Percentiles rank a stretch among this genome's conserved stretches.
Conservation (phyloP, 164 flowering plant species). For the Vitis cinerea region DNA sequence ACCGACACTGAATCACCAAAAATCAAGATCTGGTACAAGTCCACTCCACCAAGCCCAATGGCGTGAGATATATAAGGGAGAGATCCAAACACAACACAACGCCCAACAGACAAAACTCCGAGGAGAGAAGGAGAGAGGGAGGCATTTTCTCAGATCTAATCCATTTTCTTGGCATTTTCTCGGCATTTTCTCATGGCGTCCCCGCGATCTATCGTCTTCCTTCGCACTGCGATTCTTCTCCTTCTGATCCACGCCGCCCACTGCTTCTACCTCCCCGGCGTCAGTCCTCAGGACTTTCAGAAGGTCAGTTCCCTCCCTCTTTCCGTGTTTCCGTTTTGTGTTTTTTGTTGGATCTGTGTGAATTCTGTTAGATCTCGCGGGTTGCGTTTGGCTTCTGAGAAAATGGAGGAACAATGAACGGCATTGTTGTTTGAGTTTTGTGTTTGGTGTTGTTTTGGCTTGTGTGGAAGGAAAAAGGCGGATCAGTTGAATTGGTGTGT, state of each 20-base stretch:
- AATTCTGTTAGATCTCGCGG: background rate
- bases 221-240: slow-evolving; percentile 27
- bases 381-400: background rate
- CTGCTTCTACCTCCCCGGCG: slow-evolving; percentile 82
- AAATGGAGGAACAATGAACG: no score
- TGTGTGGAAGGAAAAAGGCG: no score
- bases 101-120: background rate
- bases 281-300: slow-evolving; percentile 71
- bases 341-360: background rate
- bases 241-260: slow-evolving; percentile 35
- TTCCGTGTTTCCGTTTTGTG: background rate
- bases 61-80: no score
- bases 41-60: background rate
- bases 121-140: background rate
- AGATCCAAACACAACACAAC: background rate
- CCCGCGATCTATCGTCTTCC: slow-evolving; percentile 19
- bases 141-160: slow-evolving; percentile 22
- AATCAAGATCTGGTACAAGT: background rate
- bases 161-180: slow-evolving; percentile 3
- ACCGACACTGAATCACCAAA: no score
- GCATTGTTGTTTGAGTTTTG: no score
- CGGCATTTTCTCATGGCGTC: slow-evolving; percentile 34
- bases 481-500: no score
- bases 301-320: slow-evolving; percentile 35
- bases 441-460: no score